Conservation (phyloP, 2,329 filamentous ascomycete genomes). For the Neofusicoccum laricinum region DNA sequence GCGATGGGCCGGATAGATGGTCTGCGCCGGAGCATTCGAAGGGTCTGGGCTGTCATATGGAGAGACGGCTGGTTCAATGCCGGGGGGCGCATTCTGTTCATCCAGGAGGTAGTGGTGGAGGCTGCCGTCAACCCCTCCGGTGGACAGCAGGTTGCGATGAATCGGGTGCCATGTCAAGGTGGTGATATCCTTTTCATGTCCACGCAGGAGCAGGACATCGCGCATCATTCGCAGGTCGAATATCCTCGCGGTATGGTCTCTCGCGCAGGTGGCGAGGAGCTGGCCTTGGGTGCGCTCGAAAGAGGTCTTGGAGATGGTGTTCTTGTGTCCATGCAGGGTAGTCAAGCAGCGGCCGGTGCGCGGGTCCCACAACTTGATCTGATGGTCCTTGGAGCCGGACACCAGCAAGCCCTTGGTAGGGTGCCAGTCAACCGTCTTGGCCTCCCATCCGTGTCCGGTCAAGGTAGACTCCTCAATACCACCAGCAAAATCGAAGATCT, state of each 20-base stretch:
- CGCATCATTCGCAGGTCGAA: constrained; percentile 99
- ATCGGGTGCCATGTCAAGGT: constrained; percentile 92
- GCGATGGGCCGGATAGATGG: constrained; percentile 88
- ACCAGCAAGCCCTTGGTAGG: constrained; percentile 90
- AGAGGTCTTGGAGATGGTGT: constrained; percentile 87
- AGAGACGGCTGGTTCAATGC: constrained; percentile 67
- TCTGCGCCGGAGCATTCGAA: constrained; percentile 74
- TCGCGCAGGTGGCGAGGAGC: constrained; percentile 85
- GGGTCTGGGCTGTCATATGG: constrained; percentile 85
- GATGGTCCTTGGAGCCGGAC: constrained; percentile 94
- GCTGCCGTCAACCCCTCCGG: constrained; percentile 84
- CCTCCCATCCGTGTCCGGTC: constrained; percentile 96
- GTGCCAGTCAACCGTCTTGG: constrained; percentile 97
- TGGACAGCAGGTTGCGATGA: constrained; percentile 83
- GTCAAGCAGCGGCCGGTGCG: constrained; percentile 84
- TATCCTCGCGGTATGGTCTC: constrained; percentile 88
- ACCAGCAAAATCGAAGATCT: constrained; percentile 93
- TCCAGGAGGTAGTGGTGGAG: constrained; percentile 94
- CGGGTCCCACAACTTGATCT: constrained; percentile 98
- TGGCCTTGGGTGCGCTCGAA: constrained; percentile 85
- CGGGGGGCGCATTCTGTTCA: constrained; percentile 81
- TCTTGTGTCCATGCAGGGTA: constrained; percentile 94
- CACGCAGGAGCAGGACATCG: constrained; percentile 87
- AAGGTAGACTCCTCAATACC: constrained; percentile 79
- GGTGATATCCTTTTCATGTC: constrained; percentile 94